Evolutionary conservation across 106 monocot species (phyloP), one percentile per base, ranked within the genome.

Genomic region (Dendrobium catenatum): DNA sequence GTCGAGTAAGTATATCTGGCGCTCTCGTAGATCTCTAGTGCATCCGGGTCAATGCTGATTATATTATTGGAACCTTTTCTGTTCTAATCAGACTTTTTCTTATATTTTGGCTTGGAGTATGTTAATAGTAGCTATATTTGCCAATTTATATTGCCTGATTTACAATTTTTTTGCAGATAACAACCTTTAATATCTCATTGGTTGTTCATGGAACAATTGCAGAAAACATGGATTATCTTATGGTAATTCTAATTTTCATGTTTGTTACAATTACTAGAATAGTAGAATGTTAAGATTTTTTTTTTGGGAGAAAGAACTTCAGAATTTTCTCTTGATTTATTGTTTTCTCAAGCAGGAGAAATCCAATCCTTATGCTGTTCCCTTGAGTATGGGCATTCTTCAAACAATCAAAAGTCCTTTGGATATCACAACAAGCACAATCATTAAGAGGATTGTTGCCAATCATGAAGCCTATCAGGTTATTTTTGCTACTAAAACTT

Each of bases 391-490:
- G 81, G 86, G 81, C 41, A 89, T 89, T 31, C 83, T 27, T 43
- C 55, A 37, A 24, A 68, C 77, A 37, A 75, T 89, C 16, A 42
- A 83, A 49, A 86, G 86, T 75, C 85, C 88, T 78, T 56, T 86
- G n/a, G 86, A 89, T 78, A 89, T 86, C 20, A 89, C 83, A 49
- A 89, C 83, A 29, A 86, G 80, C 47, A 86, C 88, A 15, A 84
- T 89, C 22, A 86, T 86, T 51, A 83, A 83, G 55, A 86, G 88
- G 75, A 89, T 89, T 47, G 78, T 89, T 27, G 55, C 83, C 0
- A 89, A 89, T 79, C 83, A 83, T 68, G 86, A 89, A 66, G 86
- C 88, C 6, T 89, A 79, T 72, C 86, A 81, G 86, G 88, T 89
- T 55, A 78, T 55, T 56, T 46, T 77, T 58, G n/a, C 27, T 49